Conservation (phyloP, 2,329 filamentous ascomycete species). For the Aplosporella prunicola region DNA sequence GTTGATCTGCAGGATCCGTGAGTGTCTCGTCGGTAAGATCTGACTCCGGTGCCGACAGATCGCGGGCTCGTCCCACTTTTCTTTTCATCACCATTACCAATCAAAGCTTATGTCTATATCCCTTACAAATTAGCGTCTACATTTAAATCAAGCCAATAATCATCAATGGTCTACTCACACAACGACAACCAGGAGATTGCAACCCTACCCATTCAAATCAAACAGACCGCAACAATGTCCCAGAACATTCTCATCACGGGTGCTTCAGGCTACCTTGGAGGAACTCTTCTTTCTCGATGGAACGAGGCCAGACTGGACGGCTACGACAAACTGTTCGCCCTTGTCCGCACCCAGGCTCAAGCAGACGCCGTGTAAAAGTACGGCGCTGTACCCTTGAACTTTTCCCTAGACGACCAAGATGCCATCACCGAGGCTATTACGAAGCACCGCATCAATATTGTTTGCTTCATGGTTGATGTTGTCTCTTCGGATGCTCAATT, state of each 20-base stretch:
- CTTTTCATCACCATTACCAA: too few species aligned
- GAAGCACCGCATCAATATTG: slow-evolving; percentile 37
- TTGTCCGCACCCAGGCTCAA: slow-evolving; percentile 39
- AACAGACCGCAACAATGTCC: too few species aligned
- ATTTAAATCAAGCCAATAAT: too few species aligned
- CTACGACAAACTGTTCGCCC: slow-evolving; percentile 38
- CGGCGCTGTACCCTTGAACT: slow-evolving; percentile 33
- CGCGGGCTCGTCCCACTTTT: too few species aligned
- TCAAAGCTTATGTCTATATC: too few species aligned
- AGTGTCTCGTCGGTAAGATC: too few species aligned
- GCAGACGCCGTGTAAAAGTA: slow-evolving; percentile 36
- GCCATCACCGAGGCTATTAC: slow-evolving; percentile 31
- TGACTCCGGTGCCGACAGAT: too few species aligned
- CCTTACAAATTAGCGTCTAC: too few species aligned
- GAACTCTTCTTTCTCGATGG: slow-evolving; percentile 37
- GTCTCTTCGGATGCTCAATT: slow-evolving; percentile 23
- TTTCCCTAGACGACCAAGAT: slow-evolving; percentile 30
- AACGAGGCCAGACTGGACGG: slow-evolving; percentile 29
- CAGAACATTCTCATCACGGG: slow-evolving; percentile 43
- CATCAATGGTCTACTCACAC: too few species aligned
- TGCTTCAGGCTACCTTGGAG: slow-evolving; percentile 45
- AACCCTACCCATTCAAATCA: too few species aligned
- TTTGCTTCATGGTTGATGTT: slow-evolving; percentile 42
- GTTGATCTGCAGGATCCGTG: too few species aligned
- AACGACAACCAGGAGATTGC: too few species aligned